Evolutionary conservation across 441 rosid genomes (phyloP).

Genomic region (Pelargonium myrrhifolium): DNA sequence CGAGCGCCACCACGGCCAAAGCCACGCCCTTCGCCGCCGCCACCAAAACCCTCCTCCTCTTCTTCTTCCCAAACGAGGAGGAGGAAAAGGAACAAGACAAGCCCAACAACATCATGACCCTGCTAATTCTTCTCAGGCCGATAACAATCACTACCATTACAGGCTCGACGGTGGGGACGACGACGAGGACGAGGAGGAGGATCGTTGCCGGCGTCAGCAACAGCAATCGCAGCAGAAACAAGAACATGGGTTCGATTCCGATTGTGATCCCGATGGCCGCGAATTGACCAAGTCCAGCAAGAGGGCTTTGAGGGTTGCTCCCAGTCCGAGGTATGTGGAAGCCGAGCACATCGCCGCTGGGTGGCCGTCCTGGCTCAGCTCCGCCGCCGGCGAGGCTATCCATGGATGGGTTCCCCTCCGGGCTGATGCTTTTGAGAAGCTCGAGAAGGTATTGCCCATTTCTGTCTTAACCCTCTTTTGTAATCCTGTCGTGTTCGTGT

Average conservation of each 20-base stretch:
- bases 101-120: neutral
- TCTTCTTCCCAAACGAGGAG: too few relatives aligned
- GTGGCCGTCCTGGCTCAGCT: conserved; percentile 87
- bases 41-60: too few relatives aligned
- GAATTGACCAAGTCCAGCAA: conserved; percentile 31
- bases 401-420: conserved; percentile 78
- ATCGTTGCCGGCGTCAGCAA: too few relatives aligned
- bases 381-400: conserved; percentile 74
- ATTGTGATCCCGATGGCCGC: conserved; percentile 28
- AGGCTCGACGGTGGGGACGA: neutral
- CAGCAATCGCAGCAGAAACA: neutral
- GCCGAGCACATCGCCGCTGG: conserved; percentile 68
- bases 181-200: too few relatives aligned
- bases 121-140: neutral
- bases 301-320: conserved; percentile 15
- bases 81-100: too few relatives aligned
- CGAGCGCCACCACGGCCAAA: too few relatives aligned
- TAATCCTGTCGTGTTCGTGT: too few relatives aligned
- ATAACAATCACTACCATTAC: neutral
- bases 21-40: too few relatives aligned
- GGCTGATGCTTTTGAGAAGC: conserved; percentile 70
- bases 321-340: conserved; percentile 36
- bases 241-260: conserved; percentile 25
- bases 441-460: conserved; percentile 55
- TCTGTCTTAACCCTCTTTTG: neutral